These are phyloP conservation scores for Acacia crassicarpa DNA, from an alignment of 306 rosid species.

Conservation along the genomic window DNA sequence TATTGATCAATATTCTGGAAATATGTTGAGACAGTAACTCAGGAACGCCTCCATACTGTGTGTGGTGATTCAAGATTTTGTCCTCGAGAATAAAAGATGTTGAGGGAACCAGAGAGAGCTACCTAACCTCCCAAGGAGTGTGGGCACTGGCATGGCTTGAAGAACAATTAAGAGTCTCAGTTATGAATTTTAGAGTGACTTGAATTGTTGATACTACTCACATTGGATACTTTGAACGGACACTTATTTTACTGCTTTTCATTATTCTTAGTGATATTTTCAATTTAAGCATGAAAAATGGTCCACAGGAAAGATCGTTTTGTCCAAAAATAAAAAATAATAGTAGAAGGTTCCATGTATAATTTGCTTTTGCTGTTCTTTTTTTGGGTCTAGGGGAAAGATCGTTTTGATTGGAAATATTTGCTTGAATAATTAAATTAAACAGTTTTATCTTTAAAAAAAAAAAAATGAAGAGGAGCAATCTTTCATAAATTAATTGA, in stretches of 20 bases:
- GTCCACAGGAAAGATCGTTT: no score
- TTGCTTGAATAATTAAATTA: not conserved
- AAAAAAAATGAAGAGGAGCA: not conserved
- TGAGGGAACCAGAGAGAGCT: not conserved
- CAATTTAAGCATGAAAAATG: not conserved
- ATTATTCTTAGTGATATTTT: not conserved
- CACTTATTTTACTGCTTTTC: not conserved
- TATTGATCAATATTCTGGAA: not conserved
- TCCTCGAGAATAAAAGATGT: not conserved
- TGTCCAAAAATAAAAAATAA: no score
- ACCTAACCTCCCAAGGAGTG: not conserved
- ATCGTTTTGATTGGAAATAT: not conserved
- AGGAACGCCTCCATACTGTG: not conserved
- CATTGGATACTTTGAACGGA: not conserved
- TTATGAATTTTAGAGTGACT: not conserved
- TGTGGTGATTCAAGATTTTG: not conserved
- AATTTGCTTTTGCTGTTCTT: not conserved
- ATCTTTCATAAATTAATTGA: not conserved
- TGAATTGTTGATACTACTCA: not conserved
- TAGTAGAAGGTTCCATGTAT: not conserved
- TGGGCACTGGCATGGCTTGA: not conserved
- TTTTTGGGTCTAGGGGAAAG: not conserved
- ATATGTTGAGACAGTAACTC: not conserved
- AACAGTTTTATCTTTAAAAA: not conserved
- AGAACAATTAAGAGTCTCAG: not conserved